Percentiles rank a stretch among this genome's conserved stretches.
Conservation (phyloP, 75 land plant genomes). For the Picea glauca region DNA sequence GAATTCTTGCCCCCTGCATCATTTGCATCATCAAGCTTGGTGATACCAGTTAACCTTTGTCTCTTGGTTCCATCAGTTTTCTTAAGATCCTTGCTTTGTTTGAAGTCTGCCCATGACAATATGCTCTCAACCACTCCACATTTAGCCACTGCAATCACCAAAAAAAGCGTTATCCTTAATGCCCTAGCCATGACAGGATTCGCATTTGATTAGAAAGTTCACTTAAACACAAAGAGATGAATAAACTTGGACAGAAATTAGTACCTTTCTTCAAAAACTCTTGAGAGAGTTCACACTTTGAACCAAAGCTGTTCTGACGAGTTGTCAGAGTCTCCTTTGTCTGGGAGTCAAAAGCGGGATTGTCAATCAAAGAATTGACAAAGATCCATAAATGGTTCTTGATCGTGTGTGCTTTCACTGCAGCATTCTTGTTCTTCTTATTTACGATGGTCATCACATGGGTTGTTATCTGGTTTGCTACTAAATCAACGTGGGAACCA, state of each 20-base stretch:
- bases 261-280: conserved; percentile 89
- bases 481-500: conserved; percentile 88
- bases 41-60: conserved; percentile 52
- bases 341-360: conserved; percentile 99
- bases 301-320: conserved; percentile 89
- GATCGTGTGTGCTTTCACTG: conserved; percentile 73
- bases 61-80: conserved; percentile 94
- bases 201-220: too few species aligned
- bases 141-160: conserved; percentile 57
- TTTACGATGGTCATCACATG: conserved; percentile 62
- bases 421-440: conserved; percentile 92
- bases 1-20: conserved; percentile 91
- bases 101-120: conserved; percentile 93
- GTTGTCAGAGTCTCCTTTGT: conserved; percentile 96
- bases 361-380: conserved; percentile 97
- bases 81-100: conserved; percentile 94
- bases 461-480: conserved; percentile 77
- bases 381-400: conserved; percentile 95
- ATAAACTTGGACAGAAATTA: neutral
- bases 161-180: neutral
- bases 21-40: conserved; percentile 95
- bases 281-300: conserved; percentile 73
- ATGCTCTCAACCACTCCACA: conserved; percentile 90
- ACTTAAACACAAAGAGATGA: too few species aligned
- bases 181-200: too few species aligned